Evolutionary conservation across 768 basidiomycete species (phyloP).

Genomic region (Russula abietina): DNA sequence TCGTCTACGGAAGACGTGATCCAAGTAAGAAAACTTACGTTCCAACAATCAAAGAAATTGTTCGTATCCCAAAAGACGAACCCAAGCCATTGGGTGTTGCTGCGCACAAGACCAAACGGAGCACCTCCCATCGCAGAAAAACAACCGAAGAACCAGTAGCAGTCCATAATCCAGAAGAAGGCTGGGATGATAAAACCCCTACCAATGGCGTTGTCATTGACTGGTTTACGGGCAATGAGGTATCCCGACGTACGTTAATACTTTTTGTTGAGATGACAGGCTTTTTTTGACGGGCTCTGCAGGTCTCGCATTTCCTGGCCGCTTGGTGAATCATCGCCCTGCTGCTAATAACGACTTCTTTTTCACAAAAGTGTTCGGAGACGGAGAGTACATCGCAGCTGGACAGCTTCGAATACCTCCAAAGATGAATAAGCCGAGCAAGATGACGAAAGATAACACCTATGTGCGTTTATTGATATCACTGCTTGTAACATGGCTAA

Average conservation of each 20-base stretch:
- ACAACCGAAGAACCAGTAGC: conserved; percentile 40
- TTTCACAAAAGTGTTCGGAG: conserved; percentile 89
- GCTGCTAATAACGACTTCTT: conserved; percentile 65
- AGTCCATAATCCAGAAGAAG: conserved; percentile 44
- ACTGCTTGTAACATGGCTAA: conserved; percentile 17
- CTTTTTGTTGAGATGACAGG: neutral
- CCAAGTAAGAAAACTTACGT: conserved; percentile 46
- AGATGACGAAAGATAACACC: conserved; percentile 88
- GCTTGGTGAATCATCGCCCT: conserved; percentile 54
- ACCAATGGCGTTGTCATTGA: conserved; percentile 62
- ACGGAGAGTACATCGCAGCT: conserved; percentile 86
- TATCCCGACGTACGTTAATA: conserved; percentile 58
- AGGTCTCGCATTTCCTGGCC: conserved; percentile 78
- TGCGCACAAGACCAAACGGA: conserved; percentile 34
- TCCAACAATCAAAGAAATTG: conserved; percentile 60
- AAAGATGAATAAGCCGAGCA: conserved; percentile 74
- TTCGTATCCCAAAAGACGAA: conserved; percentile 49
- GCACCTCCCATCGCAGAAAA: conserved; percentile 36
- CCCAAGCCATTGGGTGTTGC: conserved; percentile 41
- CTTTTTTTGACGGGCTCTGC: conserved; percentile 2
- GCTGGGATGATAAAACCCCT: conserved; percentile 81
- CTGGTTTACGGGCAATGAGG: conserved; percentile 54
- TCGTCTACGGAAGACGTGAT: conserved; percentile 68
- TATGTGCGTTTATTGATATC: conserved; percentile 51
- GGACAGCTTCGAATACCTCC: conserved; percentile 83